A percentile compares a stretch with the other conserved stretches of the same genome.
Conservation (phyloP, 2,329 filamentous ascomycete genomes). For the Colletotrichum neosansevieriae region DNA sequence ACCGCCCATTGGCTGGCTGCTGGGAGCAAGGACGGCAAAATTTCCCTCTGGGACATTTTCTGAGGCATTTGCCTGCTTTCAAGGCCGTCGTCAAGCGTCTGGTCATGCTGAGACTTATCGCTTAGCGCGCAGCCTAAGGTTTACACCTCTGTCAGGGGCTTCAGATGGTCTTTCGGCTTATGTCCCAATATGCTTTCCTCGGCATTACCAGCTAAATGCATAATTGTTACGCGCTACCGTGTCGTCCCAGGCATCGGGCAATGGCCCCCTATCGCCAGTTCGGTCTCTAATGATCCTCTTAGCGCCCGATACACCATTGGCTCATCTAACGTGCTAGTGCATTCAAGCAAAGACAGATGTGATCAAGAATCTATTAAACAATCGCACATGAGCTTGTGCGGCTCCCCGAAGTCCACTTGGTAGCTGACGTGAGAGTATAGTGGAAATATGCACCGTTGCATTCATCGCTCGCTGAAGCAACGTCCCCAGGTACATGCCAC, state of each 20-base stretch:
- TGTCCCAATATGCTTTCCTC: neutral
- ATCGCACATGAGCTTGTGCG: neutral
- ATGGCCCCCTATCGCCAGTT: neutral
- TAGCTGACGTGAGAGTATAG: constrained; percentile 32
- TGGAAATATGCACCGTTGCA: constrained; percentile 3
- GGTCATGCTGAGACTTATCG: constrained; percentile 25
- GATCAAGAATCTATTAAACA: neutral
- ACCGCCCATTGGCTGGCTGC: constrained; percentile 88
- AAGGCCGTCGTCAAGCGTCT: neutral
- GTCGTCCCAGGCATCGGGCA: neutral
- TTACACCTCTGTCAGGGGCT: constrained; percentile 13
- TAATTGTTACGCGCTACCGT: neutral
- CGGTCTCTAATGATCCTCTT: constrained; percentile 1
- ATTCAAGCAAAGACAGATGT: neutral
- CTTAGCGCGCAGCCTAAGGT: constrained; percentile 13
- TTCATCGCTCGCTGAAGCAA: neutral
- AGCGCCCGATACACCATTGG: neutral
- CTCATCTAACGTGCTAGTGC: neutral
- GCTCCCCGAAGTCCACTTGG: neutral
- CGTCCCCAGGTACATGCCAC: neutral
- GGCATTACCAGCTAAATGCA: neutral
- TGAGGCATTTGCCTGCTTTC: constrained; percentile 51
- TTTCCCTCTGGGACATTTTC: constrained; percentile 96
- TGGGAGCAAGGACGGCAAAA: constrained; percentile 93
- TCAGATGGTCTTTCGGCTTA: neutral